phyloP scores from a whole-genome alignment of 495 filamentous ascomycete species.

The Penicillium lagena region DNA sequence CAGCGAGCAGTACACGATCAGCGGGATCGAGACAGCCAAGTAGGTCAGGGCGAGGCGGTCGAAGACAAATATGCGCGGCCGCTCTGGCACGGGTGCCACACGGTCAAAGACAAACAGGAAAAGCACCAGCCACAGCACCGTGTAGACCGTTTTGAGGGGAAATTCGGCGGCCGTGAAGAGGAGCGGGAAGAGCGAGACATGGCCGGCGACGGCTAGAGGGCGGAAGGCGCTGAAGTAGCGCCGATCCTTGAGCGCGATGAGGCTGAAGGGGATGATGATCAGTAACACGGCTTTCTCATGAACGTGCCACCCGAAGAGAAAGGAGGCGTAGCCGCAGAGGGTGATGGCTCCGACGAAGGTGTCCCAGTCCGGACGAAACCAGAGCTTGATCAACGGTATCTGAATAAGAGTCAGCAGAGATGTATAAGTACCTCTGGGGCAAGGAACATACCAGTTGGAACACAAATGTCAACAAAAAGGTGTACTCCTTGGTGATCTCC shows the following conservation, averaged over 20 bases:
- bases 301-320: slow-evolving; percentile 98
- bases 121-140: slow-evolving; percentile 80
- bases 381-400: slow-evolving; percentile 76
- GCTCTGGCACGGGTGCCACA: slow-evolving; percentile 72
- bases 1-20: slow-evolving; percentile 84
- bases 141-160: slow-evolving; percentile 88
- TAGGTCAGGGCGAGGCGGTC: slow-evolving; percentile 89
- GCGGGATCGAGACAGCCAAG: slow-evolving; percentile 76
- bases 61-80: slow-evolving; percentile 73
- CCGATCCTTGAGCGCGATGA: slow-evolving; percentile 88
- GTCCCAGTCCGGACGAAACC: slow-evolving; percentile 73
- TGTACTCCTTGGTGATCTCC: slow-evolving; percentile 69
- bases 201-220: slow-evolving; percentile 84
- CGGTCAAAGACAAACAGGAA: slow-evolving; percentile 84
- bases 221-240: slow-evolving; percentile 89
- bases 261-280: slow-evolving; percentile 90
- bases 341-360: slow-evolving; percentile 85
- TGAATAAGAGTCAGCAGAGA: slow-evolving; percentile 13
- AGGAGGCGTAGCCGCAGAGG: slow-evolving; percentile 93
- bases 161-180: slow-evolving; percentile 86
- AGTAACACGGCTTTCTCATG: slow-evolving; percentile 96
- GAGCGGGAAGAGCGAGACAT: slow-evolving; percentile 91
- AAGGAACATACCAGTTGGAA: not conserved
- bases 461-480: slow-evolving; percentile 73
- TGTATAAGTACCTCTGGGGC: not conserved